Evolutionary conservation across 805 yeast species (phyloP), one percentile per base, ranked within the genome.

Genomic region (Metschnikowia noctiluminum): DNA sequence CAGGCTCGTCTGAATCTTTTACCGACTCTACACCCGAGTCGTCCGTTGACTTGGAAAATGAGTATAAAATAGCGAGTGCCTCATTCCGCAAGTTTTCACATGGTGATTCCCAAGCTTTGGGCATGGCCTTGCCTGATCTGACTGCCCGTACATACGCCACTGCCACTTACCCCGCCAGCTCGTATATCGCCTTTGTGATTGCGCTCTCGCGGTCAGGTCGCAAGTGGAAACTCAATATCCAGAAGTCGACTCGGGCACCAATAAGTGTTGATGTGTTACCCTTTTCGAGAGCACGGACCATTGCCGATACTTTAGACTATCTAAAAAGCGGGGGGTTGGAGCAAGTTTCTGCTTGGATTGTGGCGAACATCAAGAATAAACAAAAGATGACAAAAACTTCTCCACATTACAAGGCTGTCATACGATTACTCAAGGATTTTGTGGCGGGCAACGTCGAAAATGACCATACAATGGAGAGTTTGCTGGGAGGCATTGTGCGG

Each of bases 391-490:
- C 30, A 2, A 7, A 4, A 12, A 31, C 34, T 6, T 64, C 68
- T 5, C 36, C 37, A 12, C 54, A 53, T 35, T 66, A 61, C 44
- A 62, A 70, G 0, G 70, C 72, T 1, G 63, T 79, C 4, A 58
- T 83, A 12, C 68, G 66, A 16, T 53, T 84, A 41, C 59, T 85
- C 46, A 77, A 75, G 50, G 78, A 79, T 38, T 85, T 79, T 60
- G 73, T 80, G 2, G 78, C 80, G 7, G 85, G 82, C 0, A 81
- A 82, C 41, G 58, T 77, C 31, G 59, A 67, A 14, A 76, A 79
- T 58, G 73, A 76, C 16, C 70, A 68, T 2, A 63, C 63, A 12
- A 62, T 77, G 7, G 81, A 78, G 45, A 75, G 88, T 0, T 62
- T 79, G 21, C 65, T 82, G 14, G 51, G 69, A 38, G 58, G 62